These are phyloP conservation scores for Mycena vulgaris DNA, from an alignment of 768 basidiomycete species.

Conservation along the genomic window DNA sequence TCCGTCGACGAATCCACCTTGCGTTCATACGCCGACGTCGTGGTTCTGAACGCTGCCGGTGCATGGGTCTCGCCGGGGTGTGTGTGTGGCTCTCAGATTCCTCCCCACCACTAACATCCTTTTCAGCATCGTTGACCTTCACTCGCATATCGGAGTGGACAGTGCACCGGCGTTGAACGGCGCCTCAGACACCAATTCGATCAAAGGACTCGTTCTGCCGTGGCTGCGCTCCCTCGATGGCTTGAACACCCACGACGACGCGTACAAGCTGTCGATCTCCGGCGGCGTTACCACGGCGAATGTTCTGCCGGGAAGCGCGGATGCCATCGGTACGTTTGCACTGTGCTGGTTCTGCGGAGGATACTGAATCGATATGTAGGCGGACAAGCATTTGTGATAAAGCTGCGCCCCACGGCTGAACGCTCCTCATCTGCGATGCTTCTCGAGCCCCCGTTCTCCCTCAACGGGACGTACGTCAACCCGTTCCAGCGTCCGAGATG, in stretches of 20 bases:
- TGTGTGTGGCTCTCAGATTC: slow-evolving; percentile 43
- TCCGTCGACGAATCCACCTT: slow-evolving; percentile 40
- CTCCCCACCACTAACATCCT: slow-evolving; percentile 47
- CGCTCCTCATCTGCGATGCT: slow-evolving; percentile 78
- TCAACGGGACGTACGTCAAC: slow-evolving; percentile 56
- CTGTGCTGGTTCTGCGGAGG: neutral
- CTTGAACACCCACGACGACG: slow-evolving; percentile 80
- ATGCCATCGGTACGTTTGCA: slow-evolving; percentile 44
- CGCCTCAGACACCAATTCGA: slow-evolving; percentile 71
- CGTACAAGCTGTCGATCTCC: slow-evolving; percentile 71
- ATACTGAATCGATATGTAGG: neutral
- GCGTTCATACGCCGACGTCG: slow-evolving; percentile 40
- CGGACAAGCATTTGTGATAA: slow-evolving; percentile 88
- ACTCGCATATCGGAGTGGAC: slow-evolving; percentile 69
- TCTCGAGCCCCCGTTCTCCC: slow-evolving; percentile 80
- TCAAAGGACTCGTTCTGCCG: slow-evolving; percentile 65
- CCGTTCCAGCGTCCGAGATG: slow-evolving; percentile 57
- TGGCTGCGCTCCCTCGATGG: slow-evolving; percentile 84
- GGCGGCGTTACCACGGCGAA: slow-evolving; percentile 85
- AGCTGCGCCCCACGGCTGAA: slow-evolving; percentile 77
- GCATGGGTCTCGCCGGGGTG: slow-evolving; percentile 76
- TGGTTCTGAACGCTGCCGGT: slow-evolving; percentile 69
- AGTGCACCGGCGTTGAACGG: slow-evolving; percentile 55
- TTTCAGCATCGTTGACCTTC: slow-evolving; percentile 63
- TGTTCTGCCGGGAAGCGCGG: slow-evolving; percentile 78